Evolutionary conservation across 306 rosid species (phyloP).

Genomic region (Boehmeria nivea): DNA sequence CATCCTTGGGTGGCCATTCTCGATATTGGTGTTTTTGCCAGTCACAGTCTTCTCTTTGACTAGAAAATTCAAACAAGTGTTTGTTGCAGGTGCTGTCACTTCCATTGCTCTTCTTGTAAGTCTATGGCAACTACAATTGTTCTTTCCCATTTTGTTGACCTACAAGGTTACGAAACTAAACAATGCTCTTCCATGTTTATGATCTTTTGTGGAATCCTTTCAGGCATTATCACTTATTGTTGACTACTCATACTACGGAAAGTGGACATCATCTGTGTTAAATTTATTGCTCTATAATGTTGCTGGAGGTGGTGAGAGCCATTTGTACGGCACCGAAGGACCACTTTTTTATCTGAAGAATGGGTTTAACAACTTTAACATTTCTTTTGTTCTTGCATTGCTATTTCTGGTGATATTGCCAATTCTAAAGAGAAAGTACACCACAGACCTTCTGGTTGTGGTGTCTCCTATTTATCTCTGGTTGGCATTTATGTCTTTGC

Average conservation of each 20-base stretch:
- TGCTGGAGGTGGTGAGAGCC: constrained; percentile 95
- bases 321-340: constrained; percentile 90
- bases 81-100: constrained; percentile 64
- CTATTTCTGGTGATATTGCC: constrained; percentile 68
- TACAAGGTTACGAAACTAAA: constrained; percentile 12
- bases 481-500: constrained; percentile 94
- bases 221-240: constrained; percentile 64
- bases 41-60: constrained; percentile 63
- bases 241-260: constrained; percentile 63
- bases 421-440: constrained; percentile 68
- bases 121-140: constrained; percentile 7
- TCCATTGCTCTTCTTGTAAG: constrained; percentile 80
- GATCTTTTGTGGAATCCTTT: constrained; percentile 18
- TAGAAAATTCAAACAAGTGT: constrained; percentile 55
- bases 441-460: constrained; percentile 71
- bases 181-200: not conserved
- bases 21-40: constrained; percentile 88
- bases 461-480: constrained; percentile 84
- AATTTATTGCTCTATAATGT: constrained; percentile 79
- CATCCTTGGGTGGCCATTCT: constrained; percentile 99
- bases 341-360: constrained; percentile 75
- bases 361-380: constrained; percentile 91
- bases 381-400: constrained; percentile 78
- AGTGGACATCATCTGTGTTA: constrained; percentile 89
- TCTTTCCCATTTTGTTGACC: constrained; percentile 1